phyloP scores from a whole-genome alignment of 2,329 filamentous ascomycete species.

The Plectosphaerella cucumerina region DNA sequence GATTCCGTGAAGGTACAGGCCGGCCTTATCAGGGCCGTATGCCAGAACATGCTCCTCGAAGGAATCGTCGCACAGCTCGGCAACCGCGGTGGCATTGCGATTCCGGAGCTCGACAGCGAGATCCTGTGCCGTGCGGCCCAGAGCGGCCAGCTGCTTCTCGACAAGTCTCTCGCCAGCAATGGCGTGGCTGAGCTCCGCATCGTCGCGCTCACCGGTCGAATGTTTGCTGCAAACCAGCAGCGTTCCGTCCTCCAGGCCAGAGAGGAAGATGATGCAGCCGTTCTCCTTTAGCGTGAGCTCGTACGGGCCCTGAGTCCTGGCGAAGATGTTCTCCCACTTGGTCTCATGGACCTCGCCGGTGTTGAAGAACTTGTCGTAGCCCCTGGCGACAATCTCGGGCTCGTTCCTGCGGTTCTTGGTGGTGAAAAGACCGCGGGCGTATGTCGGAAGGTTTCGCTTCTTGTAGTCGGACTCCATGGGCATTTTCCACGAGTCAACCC shows the following conservation, averaged over 20 bases:
- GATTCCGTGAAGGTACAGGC: conserved; percentile 91
- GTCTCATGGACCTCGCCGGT: conserved; percentile 77
- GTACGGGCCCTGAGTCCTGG: conserved; percentile 78
- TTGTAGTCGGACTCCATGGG: conserved; percentile 87
- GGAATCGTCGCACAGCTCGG: conserved; percentile 90
- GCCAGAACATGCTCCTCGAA: conserved; percentile 97
- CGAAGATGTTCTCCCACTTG: conserved; percentile 74
- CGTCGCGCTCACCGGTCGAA: conserved; percentile 77
- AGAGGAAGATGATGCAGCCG: conserved; percentile 98
- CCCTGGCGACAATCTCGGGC: conserved; percentile 77
- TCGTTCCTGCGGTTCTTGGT: conserved; percentile 59
- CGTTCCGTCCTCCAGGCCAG: conserved; percentile 83
- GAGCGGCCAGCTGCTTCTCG: conserved; percentile 68
- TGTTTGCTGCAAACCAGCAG: conserved; percentile 98
- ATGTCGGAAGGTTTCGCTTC: conserved; percentile 76
- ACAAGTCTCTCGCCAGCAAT: conserved; percentile 78
- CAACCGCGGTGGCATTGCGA: conserved; percentile 90
- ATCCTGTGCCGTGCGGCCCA: conserved; percentile 76
- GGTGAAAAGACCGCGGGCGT: conserved; percentile 94
- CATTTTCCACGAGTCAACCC: conserved; percentile 85
- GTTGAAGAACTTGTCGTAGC: conserved; percentile 99
- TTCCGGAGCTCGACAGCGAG: conserved; percentile 70
- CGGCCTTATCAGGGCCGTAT: conserved; percentile 77
- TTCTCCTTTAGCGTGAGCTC: conserved; percentile 98
- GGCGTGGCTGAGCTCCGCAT: conserved; percentile 75